Evolutionary conservation across 768 basidiomycete species (phyloP).

Genomic region (Naganishia vaughanmartiniae): DNA sequence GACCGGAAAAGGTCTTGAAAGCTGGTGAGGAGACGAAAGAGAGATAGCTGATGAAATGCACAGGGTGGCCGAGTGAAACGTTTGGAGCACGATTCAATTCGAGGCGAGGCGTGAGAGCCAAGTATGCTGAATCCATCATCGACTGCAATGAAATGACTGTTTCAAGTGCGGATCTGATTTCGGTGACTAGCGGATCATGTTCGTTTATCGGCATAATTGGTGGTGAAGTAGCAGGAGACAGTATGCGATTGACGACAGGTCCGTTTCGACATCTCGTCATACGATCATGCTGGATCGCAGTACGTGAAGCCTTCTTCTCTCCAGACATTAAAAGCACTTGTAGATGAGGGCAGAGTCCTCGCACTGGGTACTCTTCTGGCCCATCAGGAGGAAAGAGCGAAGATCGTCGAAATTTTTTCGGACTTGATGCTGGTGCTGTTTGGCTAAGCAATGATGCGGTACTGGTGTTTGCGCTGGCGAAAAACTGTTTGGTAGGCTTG

Average conservation of each 20-base stretch:
- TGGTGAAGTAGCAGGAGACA: neutral
- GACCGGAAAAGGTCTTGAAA: slow-evolving; percentile 9
- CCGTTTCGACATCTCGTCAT: neutral
- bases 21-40: slow-evolving; percentile 5
- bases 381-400: slow-evolving; percentile 14
- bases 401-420: slow-evolving; percentile 14
- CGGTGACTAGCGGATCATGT: neutral
- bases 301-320: neutral
- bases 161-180: slow-evolving; percentile 13
- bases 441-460: slow-evolving; percentile 19
- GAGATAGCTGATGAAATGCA: slow-evolving; percentile 13
- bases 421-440: slow-evolving; percentile 9
- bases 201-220: slow-evolving; percentile 5
- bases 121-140: neutral
- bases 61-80: neutral
- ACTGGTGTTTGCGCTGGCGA: slow-evolving; percentile 21
- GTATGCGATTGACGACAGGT: neutral
- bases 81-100: neutral
- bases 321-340: slow-evolving; percentile 15
- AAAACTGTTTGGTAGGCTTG: slow-evolving; percentile 22
- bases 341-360: slow-evolving; percentile 13
- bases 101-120: neutral
- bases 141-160: slow-evolving; percentile 3
- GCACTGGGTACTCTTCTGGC: slow-evolving; percentile 15
- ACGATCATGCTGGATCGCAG: neutral